Evolutionary conservation across 192 early-diverging fungal genomes (phyloP).

Genomic region (Backusella macrospora): DNA sequence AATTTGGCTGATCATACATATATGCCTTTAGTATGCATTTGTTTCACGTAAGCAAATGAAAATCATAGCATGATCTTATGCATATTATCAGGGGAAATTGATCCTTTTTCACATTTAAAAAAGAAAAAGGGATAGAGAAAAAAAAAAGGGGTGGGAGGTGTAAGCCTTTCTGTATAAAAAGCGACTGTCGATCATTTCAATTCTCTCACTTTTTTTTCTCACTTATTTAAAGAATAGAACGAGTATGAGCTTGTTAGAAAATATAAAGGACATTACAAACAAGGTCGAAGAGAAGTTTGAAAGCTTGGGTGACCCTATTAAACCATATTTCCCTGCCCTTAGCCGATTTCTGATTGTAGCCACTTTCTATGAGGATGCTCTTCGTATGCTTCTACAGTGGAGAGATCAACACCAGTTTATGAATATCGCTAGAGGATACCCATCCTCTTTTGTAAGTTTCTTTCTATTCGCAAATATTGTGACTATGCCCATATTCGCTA

Average conservation of each 20-base stretch:
- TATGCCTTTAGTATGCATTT: background rate
- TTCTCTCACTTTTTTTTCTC: background rate
- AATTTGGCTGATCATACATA: background rate
- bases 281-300: slow-evolving; percentile 49
- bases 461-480: slow-evolving; percentile 83
- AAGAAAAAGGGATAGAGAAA: background rate
- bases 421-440: slow-evolving; percentile 77
- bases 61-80: slow-evolving; percentile 2
- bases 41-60: background rate
- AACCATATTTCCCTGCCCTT: slow-evolving; percentile 88
- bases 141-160: background rate
- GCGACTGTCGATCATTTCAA: background rate
- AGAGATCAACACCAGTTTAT: slow-evolving; percentile 86
- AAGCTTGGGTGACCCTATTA: slow-evolving; percentile 70
- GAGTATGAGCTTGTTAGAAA: background rate
- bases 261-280: background rate
- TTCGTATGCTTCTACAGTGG: slow-evolving; percentile 90
- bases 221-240: background rate
- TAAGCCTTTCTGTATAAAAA: background rate
- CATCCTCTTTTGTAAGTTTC: slow-evolving; percentile 73
- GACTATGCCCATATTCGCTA: slow-evolving; percentile 78
- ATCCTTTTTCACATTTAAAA: background rate
- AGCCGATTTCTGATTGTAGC: slow-evolving; percentile 93
- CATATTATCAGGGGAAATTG: background rate
- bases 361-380: slow-evolving; percentile 92